Base-by-base conservation (phyloP, 2,329 filamentous ascomycete genomes). In the Trichoderma sp. region DNA sequence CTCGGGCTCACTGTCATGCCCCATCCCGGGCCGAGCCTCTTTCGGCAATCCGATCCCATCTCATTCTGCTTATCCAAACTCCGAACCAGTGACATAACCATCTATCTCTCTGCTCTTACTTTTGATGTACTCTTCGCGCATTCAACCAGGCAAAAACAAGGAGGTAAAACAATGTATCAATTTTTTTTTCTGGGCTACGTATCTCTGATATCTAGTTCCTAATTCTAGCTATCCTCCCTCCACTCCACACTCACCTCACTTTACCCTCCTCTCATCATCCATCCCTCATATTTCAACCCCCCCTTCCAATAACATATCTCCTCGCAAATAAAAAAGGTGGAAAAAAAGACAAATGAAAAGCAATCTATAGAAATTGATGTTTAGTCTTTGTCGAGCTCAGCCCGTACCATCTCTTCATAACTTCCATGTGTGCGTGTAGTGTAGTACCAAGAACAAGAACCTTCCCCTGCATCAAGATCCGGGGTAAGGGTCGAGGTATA, bases 321-420 rank as follows among this genome's bases (percentile, higher is more conserved):
- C 47, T 24, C 43, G 39, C 39, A 43, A 43, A 43, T 7, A n/a
- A 9, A 6, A 21, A 51, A 21, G 14, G n/a, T n/a, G n/a, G n/a
- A 53, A 56, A 39, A 18, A 64, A 39, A 26, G 72, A 79, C 77
- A 79, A 79, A 79, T 65, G 76, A 74, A 79, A 78, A 53, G 57
- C 57, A 67, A 47, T 63, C 60, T 70, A 70, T 70, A 70, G 66
- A 70, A 63, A 73, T 32, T 67, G 61, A 60, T 66, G 70, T 51
- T 63, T 61, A 72, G 58, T 72, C 64, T 68, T 67, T 69, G 63
- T 57, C 67, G 71, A 72, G 71, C 71, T 64, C 71, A 72, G 71
- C 67, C 71, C 71, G 58, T 73, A 39, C 69, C 72, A 71, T 73
- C 62, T 71, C 72, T 73, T 73, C 72, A 73, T 73, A 71, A 71